A percentile compares a stretch with the other conserved stretches of the same genome.
These are phyloP conservation scores for Solanum etuberosum DNA, from an alignment of 257 asterid species.

Conservation along the genomic window DNA sequence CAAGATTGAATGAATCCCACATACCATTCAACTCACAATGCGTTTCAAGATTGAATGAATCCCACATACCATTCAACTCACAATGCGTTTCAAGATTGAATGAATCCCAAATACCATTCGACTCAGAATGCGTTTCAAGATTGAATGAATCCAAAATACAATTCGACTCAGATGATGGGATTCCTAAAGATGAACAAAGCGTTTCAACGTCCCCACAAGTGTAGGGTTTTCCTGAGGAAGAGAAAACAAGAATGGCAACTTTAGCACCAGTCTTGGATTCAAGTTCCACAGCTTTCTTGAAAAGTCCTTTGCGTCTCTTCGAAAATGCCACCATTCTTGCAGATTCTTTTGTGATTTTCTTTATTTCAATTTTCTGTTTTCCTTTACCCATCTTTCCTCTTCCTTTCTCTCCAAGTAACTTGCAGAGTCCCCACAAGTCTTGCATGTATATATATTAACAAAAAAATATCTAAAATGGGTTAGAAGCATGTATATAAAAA, in stretches of 20 bases:
- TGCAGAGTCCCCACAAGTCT: too few species aligned
- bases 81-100: not conserved
- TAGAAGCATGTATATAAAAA: not conserved
- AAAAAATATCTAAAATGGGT: not conserved
- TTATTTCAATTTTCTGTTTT: not conserved
- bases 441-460: not conserved
- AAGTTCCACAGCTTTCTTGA: slow-evolving; percentile 1
- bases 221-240: not conserved
- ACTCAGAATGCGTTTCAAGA: not conserved
- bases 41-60: too few species aligned
- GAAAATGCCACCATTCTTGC: not conserved
- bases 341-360: not conserved
- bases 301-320: not conserved
- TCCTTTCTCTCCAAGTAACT: not conserved
- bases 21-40: not conserved
- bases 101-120: not conserved
- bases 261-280: not conserved
- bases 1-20: too few species aligned
- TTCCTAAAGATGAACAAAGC: not conserved
- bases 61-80: too few species aligned
- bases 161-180: not conserved
- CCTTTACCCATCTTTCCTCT: not conserved
- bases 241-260: not conserved
- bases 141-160: not conserved
- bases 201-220: not conserved